Conservation (phyloP, 2,329 filamentous ascomycete genomes). For the Verticillium tricorpus region DNA sequence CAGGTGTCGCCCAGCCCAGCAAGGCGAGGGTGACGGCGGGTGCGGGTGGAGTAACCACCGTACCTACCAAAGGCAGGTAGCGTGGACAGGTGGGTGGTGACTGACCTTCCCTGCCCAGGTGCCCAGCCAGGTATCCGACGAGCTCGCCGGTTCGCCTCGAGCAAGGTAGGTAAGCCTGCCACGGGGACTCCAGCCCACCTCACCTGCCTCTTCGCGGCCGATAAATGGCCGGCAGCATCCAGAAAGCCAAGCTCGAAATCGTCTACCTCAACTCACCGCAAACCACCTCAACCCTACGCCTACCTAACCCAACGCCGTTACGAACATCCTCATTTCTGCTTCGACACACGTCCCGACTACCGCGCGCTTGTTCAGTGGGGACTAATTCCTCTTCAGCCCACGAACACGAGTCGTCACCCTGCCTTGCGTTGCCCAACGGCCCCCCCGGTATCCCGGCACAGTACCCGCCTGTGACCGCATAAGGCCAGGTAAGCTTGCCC, state of each 20-base stretch:
- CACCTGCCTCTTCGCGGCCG: neutral
- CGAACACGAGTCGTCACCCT: neutral
- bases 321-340: neutral
- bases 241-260: neutral
- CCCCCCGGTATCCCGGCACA: neutral
- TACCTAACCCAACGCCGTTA: neutral
- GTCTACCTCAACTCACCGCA: neutral
- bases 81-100: neutral
- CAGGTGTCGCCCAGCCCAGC: neutral
- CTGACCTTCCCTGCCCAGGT: neutral
- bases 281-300: neutral
- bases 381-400: neutral
- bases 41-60: neutral
- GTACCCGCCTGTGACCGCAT: conserved; percentile 2
- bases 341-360: conserved; percentile 1
- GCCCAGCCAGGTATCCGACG: neutral
- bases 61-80: neutral
- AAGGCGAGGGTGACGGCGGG: neutral
- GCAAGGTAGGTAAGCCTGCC: no score
- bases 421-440: neutral
- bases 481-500: neutral
- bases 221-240: neutral
- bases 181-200: neutral
- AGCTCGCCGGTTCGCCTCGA: neutral
- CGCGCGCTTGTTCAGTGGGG: conserved; percentile 14